These are phyloP conservation scores for Lasiodiplodia citricola DNA, from an alignment of 2,329 filamentous ascomycete genomes.

Conservation along the genomic window DNA sequence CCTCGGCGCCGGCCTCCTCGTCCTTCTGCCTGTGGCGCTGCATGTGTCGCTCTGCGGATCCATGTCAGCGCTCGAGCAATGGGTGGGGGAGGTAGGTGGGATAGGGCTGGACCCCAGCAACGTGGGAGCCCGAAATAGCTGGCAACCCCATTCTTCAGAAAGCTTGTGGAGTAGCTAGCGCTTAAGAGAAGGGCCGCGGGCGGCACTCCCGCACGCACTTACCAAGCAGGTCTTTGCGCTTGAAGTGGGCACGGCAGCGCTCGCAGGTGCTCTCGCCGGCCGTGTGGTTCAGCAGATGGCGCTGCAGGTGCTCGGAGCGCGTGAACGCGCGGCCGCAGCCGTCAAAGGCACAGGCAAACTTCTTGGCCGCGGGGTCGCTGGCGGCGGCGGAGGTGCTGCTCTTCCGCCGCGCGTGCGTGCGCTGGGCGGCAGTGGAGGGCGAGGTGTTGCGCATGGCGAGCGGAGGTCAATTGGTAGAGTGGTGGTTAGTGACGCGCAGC, in stretches of 20 bases:
- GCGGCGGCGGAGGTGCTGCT: conserved; percentile 4
- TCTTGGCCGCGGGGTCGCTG: conserved; percentile 29
- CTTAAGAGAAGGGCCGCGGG: conserved; percentile 16
- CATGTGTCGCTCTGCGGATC: conserved; percentile 61
- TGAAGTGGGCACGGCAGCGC: conserved; percentile 66
- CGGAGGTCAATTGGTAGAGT: background rate
- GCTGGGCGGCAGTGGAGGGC: conserved; percentile 13
- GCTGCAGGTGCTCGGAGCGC: conserved; percentile 62
- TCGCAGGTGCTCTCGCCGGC: conserved; percentile 59
- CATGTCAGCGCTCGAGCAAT: conserved; percentile 32
- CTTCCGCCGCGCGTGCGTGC: conserved; percentile 21
- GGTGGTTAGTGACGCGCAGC: conserved; percentile 3
- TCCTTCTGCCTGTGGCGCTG: conserved; percentile 60
- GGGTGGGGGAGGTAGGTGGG: conserved; percentile 19
- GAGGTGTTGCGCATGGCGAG: conserved; percentile 18
- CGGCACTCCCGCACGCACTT: conserved; percentile 33
- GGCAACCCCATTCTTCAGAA: conserved; percentile 18
- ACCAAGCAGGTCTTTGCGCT: conserved; percentile 65
- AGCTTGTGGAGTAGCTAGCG: conserved; percentile 14
- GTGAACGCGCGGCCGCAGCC: conserved; percentile 61
- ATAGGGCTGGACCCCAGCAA: conserved; percentile 11
- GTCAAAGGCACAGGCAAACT: conserved; percentile 51
- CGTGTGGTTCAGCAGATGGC: conserved; percentile 64
- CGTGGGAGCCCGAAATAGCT: conserved; percentile 7
- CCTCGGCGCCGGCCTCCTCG: conserved; percentile 60